Percentiles rank a stretch among this genome's conserved stretches.
Conservation (phyloP, 441 rosid species). For the Populus hybrid region DNA sequence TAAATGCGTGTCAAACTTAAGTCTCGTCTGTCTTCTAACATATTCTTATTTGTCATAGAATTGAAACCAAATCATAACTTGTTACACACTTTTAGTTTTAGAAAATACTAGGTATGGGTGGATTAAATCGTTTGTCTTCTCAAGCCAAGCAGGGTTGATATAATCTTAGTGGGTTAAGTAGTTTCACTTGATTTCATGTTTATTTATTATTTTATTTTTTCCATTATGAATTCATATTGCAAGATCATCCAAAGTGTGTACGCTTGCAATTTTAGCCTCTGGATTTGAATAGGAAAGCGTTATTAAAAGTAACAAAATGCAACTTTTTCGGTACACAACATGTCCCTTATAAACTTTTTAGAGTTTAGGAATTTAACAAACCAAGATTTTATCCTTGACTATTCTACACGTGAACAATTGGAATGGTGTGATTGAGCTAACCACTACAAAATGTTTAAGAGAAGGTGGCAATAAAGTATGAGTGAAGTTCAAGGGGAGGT, state of each 20-base stretch:
- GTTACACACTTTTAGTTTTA: no score
- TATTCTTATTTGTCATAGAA: neutral
- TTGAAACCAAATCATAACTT: neutral
- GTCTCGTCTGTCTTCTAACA: neutral
- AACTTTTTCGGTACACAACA: neutral
- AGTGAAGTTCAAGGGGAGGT: neutral
- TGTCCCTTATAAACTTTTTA: neutral
- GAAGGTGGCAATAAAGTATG: neutral
- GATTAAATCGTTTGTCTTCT: neutral
- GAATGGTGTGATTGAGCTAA: neutral
- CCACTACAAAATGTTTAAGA: neutral
- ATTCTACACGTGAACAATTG: neutral
- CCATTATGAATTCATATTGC: neutral
- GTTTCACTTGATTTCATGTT: neutral
- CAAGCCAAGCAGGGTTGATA: neutral
- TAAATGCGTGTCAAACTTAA: neutral
- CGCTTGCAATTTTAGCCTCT: neutral
- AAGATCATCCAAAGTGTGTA: neutral
- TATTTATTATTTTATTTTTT: no score
- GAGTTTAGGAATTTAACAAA: neutral
- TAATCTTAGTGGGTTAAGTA: neutral
- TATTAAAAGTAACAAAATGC: neutral
- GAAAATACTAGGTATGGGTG: neutral
- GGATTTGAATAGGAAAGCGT: neutral
- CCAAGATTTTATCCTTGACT: neutral